Evolutionary conservation across 164 flowering plant genomes (phyloP), one percentile per base, ranked within the genome.

Genomic region (Sedum album): DNA sequence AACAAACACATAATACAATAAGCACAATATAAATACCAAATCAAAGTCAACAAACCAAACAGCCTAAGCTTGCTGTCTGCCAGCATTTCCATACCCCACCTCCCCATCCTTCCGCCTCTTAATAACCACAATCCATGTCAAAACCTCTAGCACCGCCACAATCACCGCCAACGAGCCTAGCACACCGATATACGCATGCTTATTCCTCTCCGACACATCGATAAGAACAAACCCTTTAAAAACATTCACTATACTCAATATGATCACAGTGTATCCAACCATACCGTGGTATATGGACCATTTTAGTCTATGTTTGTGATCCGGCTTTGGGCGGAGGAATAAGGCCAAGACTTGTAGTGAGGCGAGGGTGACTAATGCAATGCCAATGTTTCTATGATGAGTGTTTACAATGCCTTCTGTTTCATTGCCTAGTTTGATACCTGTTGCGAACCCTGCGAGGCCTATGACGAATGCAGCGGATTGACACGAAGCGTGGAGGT

Each of bases 401-500:
- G 74, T 62, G 68, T 76, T 77, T 4, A 2, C 31, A 31, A 85
- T 26, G 7, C 89, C 90, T 60, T 79, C 57, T 0, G 96, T 84
- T 71, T 89, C 75, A 41, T 71, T 79, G n/a, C 97, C 93, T 9
- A 91, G 96, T 74, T 84, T 80, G 14, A 91, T 77, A 23, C 97
- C 96, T n/a, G 92, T 89, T 20, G 61, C 90, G 90, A 93, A 88
- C 7, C 96, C 97, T 31, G 92, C 90, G 30, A 88, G 90, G 35
- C 97, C 97, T 53, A 91, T 75, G 57, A 77, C 80, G 70, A 86
- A 91, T 4, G 83, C 90, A n/a, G 88, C 83, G 18, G 76, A 11
- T 60, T 89, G 97, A 77, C 91, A 91, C 68, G 64, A 66, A 5
- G 73, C 79, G 75, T 91, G 97, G 35, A 85, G 82, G 78, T 91